phyloP scores from a whole-genome alignment of 371 early-diverging fungal genomes.

The Lichtheimia ramosa region DNA sequence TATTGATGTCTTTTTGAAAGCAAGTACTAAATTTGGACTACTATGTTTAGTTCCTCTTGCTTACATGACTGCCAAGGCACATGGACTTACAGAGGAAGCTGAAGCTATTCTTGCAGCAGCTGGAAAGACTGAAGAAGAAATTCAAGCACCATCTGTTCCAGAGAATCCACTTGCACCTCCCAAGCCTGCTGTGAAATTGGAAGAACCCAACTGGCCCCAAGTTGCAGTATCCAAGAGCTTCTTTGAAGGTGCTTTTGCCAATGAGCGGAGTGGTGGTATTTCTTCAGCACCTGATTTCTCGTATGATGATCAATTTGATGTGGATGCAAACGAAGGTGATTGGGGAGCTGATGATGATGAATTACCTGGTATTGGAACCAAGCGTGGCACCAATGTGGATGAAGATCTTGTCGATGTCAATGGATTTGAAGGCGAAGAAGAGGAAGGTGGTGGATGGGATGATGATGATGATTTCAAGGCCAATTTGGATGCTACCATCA shows the following conservation, averaged over 20 bases:
- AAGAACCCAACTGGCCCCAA: constrained; percentile 88
- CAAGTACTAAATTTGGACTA: not conserved
- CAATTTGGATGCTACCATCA: constrained; percentile 60
- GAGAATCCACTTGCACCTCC: constrained; percentile 58
- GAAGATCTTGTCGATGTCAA: constrained; percentile 25
- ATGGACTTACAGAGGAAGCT: constrained; percentile 85
- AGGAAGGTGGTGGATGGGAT: constrained; percentile 54
- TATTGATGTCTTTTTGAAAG: not conserved
- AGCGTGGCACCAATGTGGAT: constrained; percentile 4
- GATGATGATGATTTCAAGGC: constrained; percentile 66
- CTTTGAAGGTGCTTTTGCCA: constrained; percentile 64
- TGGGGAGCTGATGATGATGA: constrained; percentile 74
- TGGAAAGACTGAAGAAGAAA: constrained; percentile 63
- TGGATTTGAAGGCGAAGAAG: constrained; percentile 51
- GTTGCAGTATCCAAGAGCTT: constrained; percentile 72
- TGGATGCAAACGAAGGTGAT: constrained; percentile 63
- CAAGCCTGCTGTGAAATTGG: constrained; percentile 65
- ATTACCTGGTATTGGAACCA: constrained; percentile 26
- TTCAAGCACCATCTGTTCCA: constrained; percentile 47
- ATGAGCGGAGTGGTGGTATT: constrained; percentile 30
- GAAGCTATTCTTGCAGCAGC: constrained; percentile 74
- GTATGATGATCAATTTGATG: constrained; percentile 46
- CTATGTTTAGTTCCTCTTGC: constrained; percentile 71
- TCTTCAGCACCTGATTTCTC: constrained; percentile 35
- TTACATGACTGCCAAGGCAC: constrained; percentile 87